Evolutionary conservation across 1,284 basidiomycete genomes (phyloP).

Genomic region (Fistulina hepatica): DNA sequence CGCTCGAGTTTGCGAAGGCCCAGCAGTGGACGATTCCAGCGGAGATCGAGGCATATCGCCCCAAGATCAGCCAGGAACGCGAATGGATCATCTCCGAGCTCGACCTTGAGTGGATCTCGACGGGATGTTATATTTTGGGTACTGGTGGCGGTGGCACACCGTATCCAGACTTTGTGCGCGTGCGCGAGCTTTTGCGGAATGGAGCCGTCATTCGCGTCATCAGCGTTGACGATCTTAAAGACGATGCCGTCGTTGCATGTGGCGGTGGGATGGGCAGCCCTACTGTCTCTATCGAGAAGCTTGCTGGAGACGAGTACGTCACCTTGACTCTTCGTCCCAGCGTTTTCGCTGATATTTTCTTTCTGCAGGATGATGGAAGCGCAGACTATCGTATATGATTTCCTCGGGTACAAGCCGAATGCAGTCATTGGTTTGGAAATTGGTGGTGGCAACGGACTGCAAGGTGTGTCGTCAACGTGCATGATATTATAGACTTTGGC

Average conservation of each 20-base stretch:
- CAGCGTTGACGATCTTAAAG: slow-evolving; percentile 12
- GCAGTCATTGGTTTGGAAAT: slow-evolving; percentile 35
- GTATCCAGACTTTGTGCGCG: slow-evolving; percentile 34
- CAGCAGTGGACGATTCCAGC: slow-evolving; percentile 11
- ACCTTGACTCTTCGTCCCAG: slow-evolving; percentile 7
- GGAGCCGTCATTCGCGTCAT: slow-evolving; percentile 35
- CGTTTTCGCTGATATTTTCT: slow-evolving; percentile 5
- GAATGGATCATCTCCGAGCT: slow-evolving; percentile 31
- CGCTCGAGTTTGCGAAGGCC: neutral
- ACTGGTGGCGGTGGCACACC: slow-evolving; percentile 45
- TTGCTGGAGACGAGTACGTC: slow-evolving; percentile 30
- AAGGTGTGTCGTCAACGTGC: too few relatives aligned
- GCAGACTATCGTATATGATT: slow-evolving; percentile 21
- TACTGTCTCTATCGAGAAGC: slow-evolving; percentile 27
- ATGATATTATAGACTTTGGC: too few relatives aligned
- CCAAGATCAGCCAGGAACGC: slow-evolving; percentile 19
- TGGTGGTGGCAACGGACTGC: slow-evolving; percentile 48
- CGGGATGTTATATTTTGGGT: slow-evolving; percentile 43
- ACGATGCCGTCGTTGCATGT: slow-evolving; percentile 23
- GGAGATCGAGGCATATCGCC: slow-evolving; percentile 24
- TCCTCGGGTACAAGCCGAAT: slow-evolving; percentile 21
- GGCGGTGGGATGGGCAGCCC: slow-evolving; percentile 28
- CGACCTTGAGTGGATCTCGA: slow-evolving; percentile 40
- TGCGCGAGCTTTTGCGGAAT: slow-evolving; percentile 36
- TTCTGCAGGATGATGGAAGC: slow-evolving; percentile 15